Evolutionary conservation across 352 stramenopile genomes (phyloP), one percentile per base, ranked within the genome.

Genomic region (Pythium aquatile): DNA sequence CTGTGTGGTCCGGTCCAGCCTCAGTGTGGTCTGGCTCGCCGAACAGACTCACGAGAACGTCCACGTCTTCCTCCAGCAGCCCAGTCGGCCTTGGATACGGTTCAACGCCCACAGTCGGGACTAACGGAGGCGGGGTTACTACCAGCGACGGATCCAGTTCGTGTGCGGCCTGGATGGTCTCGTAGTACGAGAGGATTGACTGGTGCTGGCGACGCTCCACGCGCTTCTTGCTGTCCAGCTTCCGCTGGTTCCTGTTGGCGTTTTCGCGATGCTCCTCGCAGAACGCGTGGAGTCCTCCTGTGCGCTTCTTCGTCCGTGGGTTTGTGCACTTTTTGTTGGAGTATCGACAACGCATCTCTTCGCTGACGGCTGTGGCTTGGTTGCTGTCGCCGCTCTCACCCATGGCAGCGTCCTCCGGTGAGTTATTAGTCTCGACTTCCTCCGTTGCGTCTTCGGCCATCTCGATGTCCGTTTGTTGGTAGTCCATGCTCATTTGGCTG

Each of bases 241-340:
- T 52, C 9, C 66, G 61, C 28, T 73, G 66, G 53, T 73, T 73
- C 0, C 57, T 52, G 35, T 73, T 73, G 17, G 66, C 66, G 32
- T 61, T 69, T n/a, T 66, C 66, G 11, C 66, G 66, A 29, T 73
- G 66, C 46, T 66, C 54, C 24, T 66, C 66, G 46, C 66, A 73
- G 30, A 70, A 73, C 16, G 61, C 66, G 35, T 73, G 66, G 8
- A 73, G 57, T 13, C 57, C 66, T 10, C 66, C 66, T 6, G 51
- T 70, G 33, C 62, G 61, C 30, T 73, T 73, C 26, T 47, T 9
- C 14, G 66, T 56, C 24, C 66, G 62, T 6, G 17, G 49, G 39
- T 73, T 73, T 26, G 55, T 52, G 42, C 66, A 73, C 29, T 64
- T 66, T 40, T 73, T 73, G 61, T 66, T 73, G 3, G 66, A 54